Evolutionary conservation across 495 filamentous ascomycete genomes (phyloP).

Genomic region (Aspergillus nanangensis): DNA sequence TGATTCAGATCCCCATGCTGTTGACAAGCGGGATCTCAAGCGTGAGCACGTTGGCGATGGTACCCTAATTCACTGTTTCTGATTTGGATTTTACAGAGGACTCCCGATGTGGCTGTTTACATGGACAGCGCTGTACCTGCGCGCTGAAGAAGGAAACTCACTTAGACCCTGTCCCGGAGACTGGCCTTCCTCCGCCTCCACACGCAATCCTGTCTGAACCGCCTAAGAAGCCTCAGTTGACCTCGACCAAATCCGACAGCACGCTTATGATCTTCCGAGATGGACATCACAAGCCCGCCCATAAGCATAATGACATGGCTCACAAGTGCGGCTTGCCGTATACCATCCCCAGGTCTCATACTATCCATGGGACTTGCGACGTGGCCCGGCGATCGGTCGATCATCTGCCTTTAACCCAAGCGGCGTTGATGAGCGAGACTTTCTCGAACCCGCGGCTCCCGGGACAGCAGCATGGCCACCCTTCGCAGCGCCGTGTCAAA

Average conservation of each 20-base stretch:
- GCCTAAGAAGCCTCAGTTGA: conserved; percentile 64
- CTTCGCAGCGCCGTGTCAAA: conserved; percentile 52
- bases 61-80: conserved; percentile 28
- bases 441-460: conserved; percentile 28
- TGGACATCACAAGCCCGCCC: conserved; percentile 88
- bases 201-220: conserved; percentile 45
- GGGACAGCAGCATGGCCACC: conserved; percentile 34
- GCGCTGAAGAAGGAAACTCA: conserved; percentile 83
- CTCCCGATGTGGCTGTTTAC: conserved; percentile 83
- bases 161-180: conserved; percentile 70
- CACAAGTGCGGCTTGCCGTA: conserved; percentile 82
- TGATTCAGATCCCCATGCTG: conserved; percentile 56
- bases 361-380: conserved; percentile 56
- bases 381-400: conserved; percentile 66
- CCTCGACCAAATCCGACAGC: conserved; percentile 79
- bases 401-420: conserved; percentile 52
- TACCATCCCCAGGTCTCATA: conserved; percentile 68
- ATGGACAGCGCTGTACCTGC: conserved; percentile 90
- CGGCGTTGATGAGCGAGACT: conserved; percentile 34
- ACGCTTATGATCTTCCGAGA: conserved; percentile 83
- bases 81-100: conserved; percentile 44
- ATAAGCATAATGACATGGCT: conserved; percentile 82
- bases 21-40: conserved; percentile 52
- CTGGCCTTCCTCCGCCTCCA: conserved; percentile 39
- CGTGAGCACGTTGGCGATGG: conserved; percentile 50